Percentiles rank a stretch among this genome's conserved stretches.
phyloP scores from a whole-genome alignment of 139 green algal genomes.

The Chlorella sorokiniana region DNA sequence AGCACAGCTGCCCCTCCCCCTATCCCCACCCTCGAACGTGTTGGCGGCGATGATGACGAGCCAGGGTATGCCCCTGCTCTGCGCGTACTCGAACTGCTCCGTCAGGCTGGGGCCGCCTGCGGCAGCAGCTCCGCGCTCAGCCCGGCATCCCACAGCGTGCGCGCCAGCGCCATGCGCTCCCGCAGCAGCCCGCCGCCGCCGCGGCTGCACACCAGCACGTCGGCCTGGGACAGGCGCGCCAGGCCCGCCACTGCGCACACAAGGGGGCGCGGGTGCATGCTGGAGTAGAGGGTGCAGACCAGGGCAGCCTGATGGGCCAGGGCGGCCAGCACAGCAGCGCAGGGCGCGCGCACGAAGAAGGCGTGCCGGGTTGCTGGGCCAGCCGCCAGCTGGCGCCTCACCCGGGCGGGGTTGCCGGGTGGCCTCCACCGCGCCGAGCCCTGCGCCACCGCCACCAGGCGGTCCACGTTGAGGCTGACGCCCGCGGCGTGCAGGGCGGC shows the following conservation, averaged over 20 bases:
- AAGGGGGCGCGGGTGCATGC: neutral
- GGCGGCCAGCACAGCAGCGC: too few species aligned
- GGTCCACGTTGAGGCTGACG: constrained; percentile 70
- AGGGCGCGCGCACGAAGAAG: too few species aligned
- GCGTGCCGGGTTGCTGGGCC: constrained; percentile 24
- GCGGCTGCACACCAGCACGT: constrained; percentile 81
- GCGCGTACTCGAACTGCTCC: constrained; percentile 84
- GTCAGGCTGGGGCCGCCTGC: constrained; percentile 60
- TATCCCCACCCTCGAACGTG: constrained; percentile 1
- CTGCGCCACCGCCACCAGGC: constrained; percentile 44
- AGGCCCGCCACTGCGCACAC: neutral
- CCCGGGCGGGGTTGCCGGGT: neutral
- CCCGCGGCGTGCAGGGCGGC: constrained; percentile 66
- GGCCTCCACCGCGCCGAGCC: constrained; percentile 13
- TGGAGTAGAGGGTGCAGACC: neutral
- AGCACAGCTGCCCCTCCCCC: neutral
- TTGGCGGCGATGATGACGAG: constrained; percentile 74
- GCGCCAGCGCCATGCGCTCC: constrained; percentile 69
- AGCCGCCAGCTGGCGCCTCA: constrained; percentile 7
- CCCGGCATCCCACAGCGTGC: constrained; percentile 71
- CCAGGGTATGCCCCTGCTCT: constrained; percentile 62
- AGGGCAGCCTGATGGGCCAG: neutral
- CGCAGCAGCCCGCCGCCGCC: constrained; percentile 72
- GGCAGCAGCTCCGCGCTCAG: constrained; percentile 73
- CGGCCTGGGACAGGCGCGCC: constrained; percentile 39